Evolutionary conservation across 306 rosid species (phyloP).

Genomic region (Hippophae tibetana): DNA sequence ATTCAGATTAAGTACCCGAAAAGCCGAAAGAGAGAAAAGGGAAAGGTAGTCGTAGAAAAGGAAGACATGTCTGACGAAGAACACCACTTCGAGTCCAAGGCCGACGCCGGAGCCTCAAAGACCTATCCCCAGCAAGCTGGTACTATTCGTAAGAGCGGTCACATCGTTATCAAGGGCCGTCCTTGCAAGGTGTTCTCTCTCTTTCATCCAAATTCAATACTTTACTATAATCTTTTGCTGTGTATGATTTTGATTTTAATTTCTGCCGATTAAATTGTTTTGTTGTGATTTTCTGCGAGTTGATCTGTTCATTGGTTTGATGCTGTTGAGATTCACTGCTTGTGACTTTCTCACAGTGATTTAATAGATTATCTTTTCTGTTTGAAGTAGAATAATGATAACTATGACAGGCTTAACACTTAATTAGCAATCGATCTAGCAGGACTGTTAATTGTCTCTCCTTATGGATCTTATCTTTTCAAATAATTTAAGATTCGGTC

Average conservation of each 20-base stretch:
- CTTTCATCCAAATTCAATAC: not conserved
- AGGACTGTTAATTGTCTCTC: no score
- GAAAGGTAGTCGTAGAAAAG: not conserved
- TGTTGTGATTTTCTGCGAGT: no score
- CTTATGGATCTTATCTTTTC: no score
- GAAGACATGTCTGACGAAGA: conserved; percentile 37
- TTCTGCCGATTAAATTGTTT: not conserved
- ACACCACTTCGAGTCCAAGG: conserved; percentile 38
- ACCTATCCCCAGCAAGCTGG: conserved; percentile 39
- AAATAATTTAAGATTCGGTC: no score
- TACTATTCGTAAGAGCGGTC: conserved; percentile 32
- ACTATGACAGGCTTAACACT: no score
- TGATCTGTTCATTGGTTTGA: no score
- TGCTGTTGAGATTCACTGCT: no score
- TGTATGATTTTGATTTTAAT: not conserved
- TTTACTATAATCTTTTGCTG: not conserved
- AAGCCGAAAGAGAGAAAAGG: not conserved
- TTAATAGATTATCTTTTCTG: no score
- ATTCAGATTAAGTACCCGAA: not conserved
- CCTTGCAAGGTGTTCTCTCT: conserved; percentile 28
- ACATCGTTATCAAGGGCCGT: conserved; percentile 36
- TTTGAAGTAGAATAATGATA: no score
- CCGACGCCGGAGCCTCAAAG: conserved; percentile 41
- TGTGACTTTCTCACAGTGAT: no score
- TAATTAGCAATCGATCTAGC: no score